These are phyloP conservation scores for Penicillium sclerotiorum DNA, from an alignment of 2,329 filamentous ascomycete genomes.

Conservation along the genomic window DNA sequence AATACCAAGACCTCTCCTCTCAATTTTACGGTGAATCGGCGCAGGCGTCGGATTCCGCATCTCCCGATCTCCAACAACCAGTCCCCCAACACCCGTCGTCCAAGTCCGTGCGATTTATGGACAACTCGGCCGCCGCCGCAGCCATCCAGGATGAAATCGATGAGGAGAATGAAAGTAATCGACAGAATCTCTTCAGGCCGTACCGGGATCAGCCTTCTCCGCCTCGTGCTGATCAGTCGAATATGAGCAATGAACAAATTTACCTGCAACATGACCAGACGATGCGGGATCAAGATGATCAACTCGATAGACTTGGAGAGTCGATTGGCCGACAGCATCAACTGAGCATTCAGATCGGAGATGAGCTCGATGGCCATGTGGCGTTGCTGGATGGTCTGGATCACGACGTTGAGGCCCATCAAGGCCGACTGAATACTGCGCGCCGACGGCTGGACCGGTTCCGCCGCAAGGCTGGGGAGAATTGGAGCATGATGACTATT, in stretches of 20 bases:
- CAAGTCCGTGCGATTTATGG: slow-evolving; percentile 86
- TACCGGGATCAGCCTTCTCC: slow-evolving; percentile 61
- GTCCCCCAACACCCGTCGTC: slow-evolving; percentile 49
- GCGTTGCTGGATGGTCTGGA: slow-evolving; percentile 89
- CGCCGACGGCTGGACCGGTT: slow-evolving; percentile 71
- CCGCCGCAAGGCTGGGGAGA: slow-evolving; percentile 74
- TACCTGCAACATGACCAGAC: slow-evolving; percentile 81
- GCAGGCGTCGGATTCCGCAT: slow-evolving; percentile 45
- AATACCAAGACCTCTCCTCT: slow-evolving; percentile 73
- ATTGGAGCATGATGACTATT: slow-evolving; percentile 82
- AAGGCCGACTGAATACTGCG: slow-evolving; percentile 73
- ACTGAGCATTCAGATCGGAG: slow-evolving; percentile 91
- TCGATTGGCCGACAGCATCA: slow-evolving; percentile 88
- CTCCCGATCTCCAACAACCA: slow-evolving; percentile 47
- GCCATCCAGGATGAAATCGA: slow-evolving; percentile 37
- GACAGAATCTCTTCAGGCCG: slow-evolving; percentile 62
- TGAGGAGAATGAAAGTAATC: slow-evolving; percentile 55
- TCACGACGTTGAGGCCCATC: slow-evolving; percentile 77
- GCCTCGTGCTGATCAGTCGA: slow-evolving; percentile 52
- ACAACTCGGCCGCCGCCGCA: slow-evolving; percentile 53
- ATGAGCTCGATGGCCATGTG: slow-evolving; percentile 91
- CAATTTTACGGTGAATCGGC: slow-evolving; percentile 73
- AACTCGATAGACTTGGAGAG: slow-evolving; percentile 84
- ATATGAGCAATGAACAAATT: slow-evolving; percentile 79
- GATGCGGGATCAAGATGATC: slow-evolving; percentile 86